phyloP scores from a whole-genome alignment of 345 rosid genomes.

The Lepidium aucheri region DNA sequence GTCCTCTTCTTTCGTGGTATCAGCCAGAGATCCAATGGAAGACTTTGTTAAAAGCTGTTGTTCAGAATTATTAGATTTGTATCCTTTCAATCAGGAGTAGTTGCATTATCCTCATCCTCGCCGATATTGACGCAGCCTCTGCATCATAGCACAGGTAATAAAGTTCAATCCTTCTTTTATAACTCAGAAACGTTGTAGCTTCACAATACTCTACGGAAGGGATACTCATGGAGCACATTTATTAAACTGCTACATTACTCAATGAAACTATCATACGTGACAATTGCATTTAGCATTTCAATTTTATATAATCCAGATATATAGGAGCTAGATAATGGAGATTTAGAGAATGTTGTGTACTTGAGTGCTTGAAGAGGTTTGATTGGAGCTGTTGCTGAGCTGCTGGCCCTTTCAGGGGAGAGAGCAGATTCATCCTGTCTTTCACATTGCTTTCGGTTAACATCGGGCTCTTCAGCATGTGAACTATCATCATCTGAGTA shows the following conservation, averaged over 20 bases:
- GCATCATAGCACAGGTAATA: slow-evolving; percentile 27
- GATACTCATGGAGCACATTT: background rate
- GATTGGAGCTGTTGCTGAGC: slow-evolving; percentile 46
- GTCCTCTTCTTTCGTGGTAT: slow-evolving; percentile 43
- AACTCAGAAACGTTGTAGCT: background rate
- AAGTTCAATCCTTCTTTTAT: background rate
- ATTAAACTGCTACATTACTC: background rate
- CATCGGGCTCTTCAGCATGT: slow-evolving; percentile 45
- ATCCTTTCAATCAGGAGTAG: slow-evolving; percentile 54
- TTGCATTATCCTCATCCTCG: slow-evolving; percentile 53
- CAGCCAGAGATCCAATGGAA: slow-evolving; percentile 30
- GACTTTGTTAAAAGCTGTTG: slow-evolving; percentile 35
- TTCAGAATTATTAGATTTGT: slow-evolving; percentile 32
- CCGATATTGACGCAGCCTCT: slow-evolving; percentile 81
- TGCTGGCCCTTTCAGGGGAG: slow-evolving; percentile 40
- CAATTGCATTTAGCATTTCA: background rate
- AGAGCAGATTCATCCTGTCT: slow-evolving; percentile 31
- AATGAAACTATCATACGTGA: background rate
- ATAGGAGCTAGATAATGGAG: background rate
- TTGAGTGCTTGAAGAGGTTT: slow-evolving; percentile 89
- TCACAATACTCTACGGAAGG: background rate
- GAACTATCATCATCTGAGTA: slow-evolving; percentile 51
- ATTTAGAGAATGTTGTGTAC: slow-evolving; percentile 28
- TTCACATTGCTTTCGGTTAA: slow-evolving; percentile 36
- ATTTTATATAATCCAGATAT: background rate